Evolutionary conservation across 2,329 filamentous ascomycete species (phyloP).

Genomic region (Endocalyx cinctus): DNA sequence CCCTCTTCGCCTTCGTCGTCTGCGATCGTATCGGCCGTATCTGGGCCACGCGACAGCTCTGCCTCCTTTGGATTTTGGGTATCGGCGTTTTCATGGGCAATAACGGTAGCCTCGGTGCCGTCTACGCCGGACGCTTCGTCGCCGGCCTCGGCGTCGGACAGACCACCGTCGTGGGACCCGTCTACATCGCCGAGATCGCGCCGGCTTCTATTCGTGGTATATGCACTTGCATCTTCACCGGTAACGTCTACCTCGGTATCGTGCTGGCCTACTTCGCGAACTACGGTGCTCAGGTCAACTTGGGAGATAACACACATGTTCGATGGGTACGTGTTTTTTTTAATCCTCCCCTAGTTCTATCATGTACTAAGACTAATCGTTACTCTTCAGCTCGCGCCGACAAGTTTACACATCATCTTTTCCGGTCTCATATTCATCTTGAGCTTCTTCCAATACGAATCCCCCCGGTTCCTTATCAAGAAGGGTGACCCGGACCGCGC

Average conservation of each 20-base stretch:
- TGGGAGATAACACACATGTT: conserved; percentile 40
- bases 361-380: conserved; percentile 10
- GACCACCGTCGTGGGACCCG: conserved; percentile 62
- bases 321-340: conserved; percentile 38
- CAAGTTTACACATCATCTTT: conserved; percentile 73
- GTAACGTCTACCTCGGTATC: conserved; percentile 71
- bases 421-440: conserved; percentile 66
- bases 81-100: conserved; percentile 54
- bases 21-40: conserved; percentile 60
- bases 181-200: conserved; percentile 70
- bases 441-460: conserved; percentile 65
- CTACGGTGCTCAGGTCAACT: conserved; percentile 52
- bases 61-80: conserved; percentile 52
- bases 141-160: conserved; percentile 63
- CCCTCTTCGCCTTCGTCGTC: conserved; percentile 57
- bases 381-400: conserved; percentile 58
- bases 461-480: conserved; percentile 67
- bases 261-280: conserved; percentile 76
- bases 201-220: conserved; percentile 66
- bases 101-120: conserved; percentile 48
- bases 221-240: conserved; percentile 67
- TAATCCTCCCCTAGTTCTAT: neutral
- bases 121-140: conserved; percentile 64
- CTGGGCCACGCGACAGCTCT: conserved; percentile 56
- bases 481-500: conserved; percentile 56